Evolutionary conservation across 306 rosid species (phyloP), one percentile per base, ranked within the genome.

Genomic region (Vigna radiata): DNA sequence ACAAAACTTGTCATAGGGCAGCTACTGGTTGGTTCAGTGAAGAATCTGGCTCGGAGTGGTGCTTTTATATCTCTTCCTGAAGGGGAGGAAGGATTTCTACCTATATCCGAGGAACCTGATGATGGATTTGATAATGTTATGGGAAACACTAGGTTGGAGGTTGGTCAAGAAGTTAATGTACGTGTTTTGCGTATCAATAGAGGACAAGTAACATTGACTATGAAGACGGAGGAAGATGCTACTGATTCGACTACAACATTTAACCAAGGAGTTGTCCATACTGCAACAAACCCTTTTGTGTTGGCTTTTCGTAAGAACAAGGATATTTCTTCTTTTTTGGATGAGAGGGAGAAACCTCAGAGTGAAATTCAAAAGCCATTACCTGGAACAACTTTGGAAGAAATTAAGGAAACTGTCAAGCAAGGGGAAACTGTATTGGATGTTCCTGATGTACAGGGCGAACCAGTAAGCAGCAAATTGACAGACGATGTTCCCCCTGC

Each of bases 41-140:
- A 96, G 88, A 96, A 96, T 80, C 49, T 81, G 79, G 77, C 75
- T 31, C 81, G 97, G 88, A 87, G 90, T 6, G 99, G 99, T 82
- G 84, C 98, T 82, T 96, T 91, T 76, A 85, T 93, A 62, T 83
- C 98, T 61, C 99, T 96, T 85, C 96, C 98, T 15, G 97, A 93
- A 27, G 99, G 94, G n/a, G 98, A 96, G 85, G 99, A 96, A 85
- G 99, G 97, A 52, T 96, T 96, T 82, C 88, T 96, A 53, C 99
- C 97, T 9, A 21, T 76, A 43, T 84, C 94, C 0, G 99, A 96
- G 89, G 99, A 93, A 79, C 19, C 81, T 61, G 86, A 76, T 46
- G 92, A 86, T 21, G 96, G 97, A 81, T 92, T 91, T 82, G 96
- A 82, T 49, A 91, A 55, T 53, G 59, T 83, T 18, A 83, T 88